These are phyloP conservation scores for Asterella californica DNA, from an alignment of 225 moss, liverwort and hornwort genomes.

Conservation along the genomic window DNA sequence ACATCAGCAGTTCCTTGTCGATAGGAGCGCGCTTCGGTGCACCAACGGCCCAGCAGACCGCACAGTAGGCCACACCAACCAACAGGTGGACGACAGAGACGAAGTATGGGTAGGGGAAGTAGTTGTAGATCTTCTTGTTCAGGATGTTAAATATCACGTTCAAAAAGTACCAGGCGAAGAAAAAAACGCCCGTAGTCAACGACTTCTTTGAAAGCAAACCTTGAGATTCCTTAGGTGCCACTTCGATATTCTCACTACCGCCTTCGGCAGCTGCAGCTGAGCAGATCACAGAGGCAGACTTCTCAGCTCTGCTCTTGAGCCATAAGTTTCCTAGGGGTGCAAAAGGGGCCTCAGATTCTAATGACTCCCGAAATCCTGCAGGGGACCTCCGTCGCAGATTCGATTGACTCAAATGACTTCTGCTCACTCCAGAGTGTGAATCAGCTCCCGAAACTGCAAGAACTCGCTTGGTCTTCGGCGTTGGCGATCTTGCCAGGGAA, in stretches of 20 bases:
- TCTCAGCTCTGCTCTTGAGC: constrained; percentile 15
- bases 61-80: constrained; percentile 81
- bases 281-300: constrained; percentile 18
- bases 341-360: constrained; percentile 16
- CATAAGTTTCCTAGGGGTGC: constrained; percentile 12
- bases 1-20: constrained; percentile 54
- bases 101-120: constrained; percentile 96
- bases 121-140: constrained; percentile 99
- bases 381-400: constrained; percentile 8
- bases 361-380: not conserved
- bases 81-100: constrained; percentile 79
- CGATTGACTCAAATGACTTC: not conserved
- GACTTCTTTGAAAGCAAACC: constrained; percentile 35
- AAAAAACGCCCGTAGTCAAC: constrained; percentile 39
- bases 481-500: constrained; percentile 13
- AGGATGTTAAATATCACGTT: constrained; percentile 98
- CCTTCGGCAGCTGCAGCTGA: constrained; percentile 26
- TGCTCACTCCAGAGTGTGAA: constrained; percentile 7
- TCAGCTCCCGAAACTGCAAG: constrained; percentile 18
- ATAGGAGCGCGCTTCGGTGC: constrained; percentile 88
- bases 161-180: constrained; percentile 83
- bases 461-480: constrained; percentile 22
- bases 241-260: constrained; percentile 14
- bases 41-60: constrained; percentile 59
- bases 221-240: not conserved